Evolutionary conservation across 1,139 yeast genomes (phyloP).

Genomic region (Hanseniaspora sp.): DNA sequence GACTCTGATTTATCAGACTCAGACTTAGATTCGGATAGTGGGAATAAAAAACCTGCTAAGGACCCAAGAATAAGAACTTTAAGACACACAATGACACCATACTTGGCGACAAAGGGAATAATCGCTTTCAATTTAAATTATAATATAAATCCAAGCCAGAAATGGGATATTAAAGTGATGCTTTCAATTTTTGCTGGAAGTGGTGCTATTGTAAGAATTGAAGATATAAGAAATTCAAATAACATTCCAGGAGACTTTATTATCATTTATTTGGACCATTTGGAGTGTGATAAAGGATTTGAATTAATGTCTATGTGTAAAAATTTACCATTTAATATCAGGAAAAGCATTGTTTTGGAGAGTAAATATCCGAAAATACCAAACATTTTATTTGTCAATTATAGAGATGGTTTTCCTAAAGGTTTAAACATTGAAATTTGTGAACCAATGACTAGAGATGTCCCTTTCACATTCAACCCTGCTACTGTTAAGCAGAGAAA

Average conservation of each 20-base stretch:
- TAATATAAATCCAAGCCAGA: not conserved
- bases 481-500: slow-evolving; percentile 10
- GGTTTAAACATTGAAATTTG: slow-evolving; percentile 26
- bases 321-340: slow-evolving; percentile 9
- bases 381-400: slow-evolving; percentile 21
- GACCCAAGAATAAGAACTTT: slow-evolving; percentile 16
- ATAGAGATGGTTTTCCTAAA: slow-evolving; percentile 28
- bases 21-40: slow-evolving; percentile 6
- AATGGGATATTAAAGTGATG: slow-evolving; percentile 15
- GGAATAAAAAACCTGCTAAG: slow-evolving; percentile 1
- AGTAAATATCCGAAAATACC: slow-evolving; percentile 15
- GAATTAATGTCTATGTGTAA: slow-evolving; percentile 5
- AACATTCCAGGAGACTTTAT: slow-evolving; percentile 10
- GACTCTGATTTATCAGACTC: not conserved
- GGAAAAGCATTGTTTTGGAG: slow-evolving; percentile 13
- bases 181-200: slow-evolving; percentile 14
- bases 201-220: slow-evolving; percentile 16
- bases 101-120: slow-evolving; percentile 13
- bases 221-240: slow-evolving; percentile 11
- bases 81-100: slow-evolving; percentile 15
- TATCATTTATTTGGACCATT: slow-evolving; percentile 11
- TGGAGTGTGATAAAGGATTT: slow-evolving; percentile 12
- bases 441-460: slow-evolving; percentile 29
- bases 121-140: slow-evolving; percentile 4
- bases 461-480: slow-evolving; percentile 21